Conservation (phyloP, 2,329 filamentous ascomycete genomes). For the Seiridium cupressi region DNA sequence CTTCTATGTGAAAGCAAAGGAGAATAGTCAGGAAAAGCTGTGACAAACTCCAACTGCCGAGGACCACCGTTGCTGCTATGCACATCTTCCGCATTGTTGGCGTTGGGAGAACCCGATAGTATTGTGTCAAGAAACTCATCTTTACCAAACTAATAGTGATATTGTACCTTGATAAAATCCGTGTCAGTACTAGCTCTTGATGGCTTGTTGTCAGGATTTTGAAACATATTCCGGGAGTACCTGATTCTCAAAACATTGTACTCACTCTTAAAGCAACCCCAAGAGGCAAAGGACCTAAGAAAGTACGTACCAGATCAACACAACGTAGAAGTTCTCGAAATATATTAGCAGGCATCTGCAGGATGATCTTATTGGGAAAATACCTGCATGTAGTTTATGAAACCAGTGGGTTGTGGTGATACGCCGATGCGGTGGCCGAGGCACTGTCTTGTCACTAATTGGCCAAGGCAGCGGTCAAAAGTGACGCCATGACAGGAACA, state of each 20-base stretch:
- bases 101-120: conserved; percentile 34
- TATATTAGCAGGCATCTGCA: background rate
- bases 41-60: conserved; percentile 33
- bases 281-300: too few species aligned
- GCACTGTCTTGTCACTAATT: background rate
- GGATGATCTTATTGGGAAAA: background rate
- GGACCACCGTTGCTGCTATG: conserved; percentile 26
- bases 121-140: conserved; percentile 35
- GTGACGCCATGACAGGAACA: too few species aligned
- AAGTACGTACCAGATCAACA: conserved; percentile 28
- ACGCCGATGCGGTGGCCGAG: conserved; percentile 3
- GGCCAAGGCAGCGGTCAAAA: background rate
- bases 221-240: too few species aligned
- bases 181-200: too few species aligned
- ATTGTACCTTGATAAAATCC: conserved; percentile 19
- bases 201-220: too few species aligned
- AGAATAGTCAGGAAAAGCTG: conserved; percentile 34
- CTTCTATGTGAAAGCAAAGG: conserved; percentile 31
- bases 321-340: conserved; percentile 33
- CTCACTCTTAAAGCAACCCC: too few species aligned
- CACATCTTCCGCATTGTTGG: conserved; percentile 28
- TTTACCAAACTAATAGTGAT: conserved; percentile 32
- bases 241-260: too few species aligned
- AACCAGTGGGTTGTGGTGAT: background rate
- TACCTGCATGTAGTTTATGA: background rate